phyloP scores from a whole-genome alignment of 2,329 filamentous ascomycete genomes.

The Myotisia sp. region DNA sequence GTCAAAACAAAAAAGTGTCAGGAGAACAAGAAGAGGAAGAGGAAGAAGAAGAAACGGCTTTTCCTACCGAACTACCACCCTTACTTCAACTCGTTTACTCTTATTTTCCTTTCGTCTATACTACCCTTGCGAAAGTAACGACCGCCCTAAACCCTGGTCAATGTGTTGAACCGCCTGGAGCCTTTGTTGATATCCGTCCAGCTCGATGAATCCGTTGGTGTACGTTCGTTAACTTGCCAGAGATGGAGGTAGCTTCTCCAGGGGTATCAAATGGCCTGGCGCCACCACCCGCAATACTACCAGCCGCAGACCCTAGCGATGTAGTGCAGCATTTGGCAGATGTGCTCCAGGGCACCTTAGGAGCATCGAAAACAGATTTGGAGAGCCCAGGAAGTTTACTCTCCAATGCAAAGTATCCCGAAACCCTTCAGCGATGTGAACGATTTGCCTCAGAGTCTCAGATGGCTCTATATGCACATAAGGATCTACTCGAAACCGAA shows the following conservation, averaged over 20 bases:
- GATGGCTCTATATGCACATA: slow-evolving; percentile 79
- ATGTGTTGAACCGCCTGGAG: slow-evolving; percentile 9
- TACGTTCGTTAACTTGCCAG: slow-evolving; percentile 14
- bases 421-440: slow-evolving; percentile 74
- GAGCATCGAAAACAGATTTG: slow-evolving; percentile 63
- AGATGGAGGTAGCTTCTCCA: slow-evolving; percentile 15
- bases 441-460: slow-evolving; percentile 83
- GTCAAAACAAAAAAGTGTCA: slow-evolving; percentile 12
- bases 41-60: too few species aligned
- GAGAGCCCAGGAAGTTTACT: slow-evolving; percentile 70
- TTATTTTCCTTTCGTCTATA: not conserved
- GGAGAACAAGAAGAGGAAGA: slow-evolving; percentile 3
- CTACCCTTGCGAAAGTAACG: slow-evolving; percentile 4
- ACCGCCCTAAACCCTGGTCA: slow-evolving; percentile 11
- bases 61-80: too few species aligned
- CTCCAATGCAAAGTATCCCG: slow-evolving; percentile 53
- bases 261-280: slow-evolving; percentile 14
- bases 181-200: slow-evolving; percentile 8
- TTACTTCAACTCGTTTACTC: not conserved
- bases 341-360: slow-evolving; percentile 59
- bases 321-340: slow-evolving; percentile 59
- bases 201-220: slow-evolving; percentile 21
- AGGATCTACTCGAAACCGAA: slow-evolving; percentile 38
- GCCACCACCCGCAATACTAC: slow-evolving; percentile 10
- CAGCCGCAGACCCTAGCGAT: slow-evolving; percentile 47